Base-by-base conservation (phyloP, 202 grass and related monocot genomes). In the Hordeum pubiflorum region DNA sequence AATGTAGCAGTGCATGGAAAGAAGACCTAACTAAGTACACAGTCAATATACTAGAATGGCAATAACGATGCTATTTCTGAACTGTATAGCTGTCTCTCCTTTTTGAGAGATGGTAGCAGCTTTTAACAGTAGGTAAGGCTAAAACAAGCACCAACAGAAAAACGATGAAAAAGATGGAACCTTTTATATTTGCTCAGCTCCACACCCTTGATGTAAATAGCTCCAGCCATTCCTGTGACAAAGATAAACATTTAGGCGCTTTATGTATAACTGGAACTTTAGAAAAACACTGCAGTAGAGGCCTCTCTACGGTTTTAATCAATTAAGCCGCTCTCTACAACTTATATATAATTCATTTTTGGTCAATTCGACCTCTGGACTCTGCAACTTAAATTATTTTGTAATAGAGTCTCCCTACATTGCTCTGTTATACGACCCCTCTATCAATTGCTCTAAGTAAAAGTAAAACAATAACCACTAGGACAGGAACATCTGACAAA, bases 101-200 rank as follows among this genome's bases (percentile, higher is more conserved):
- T 48, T 37, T 37, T 37, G 34, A 37, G 34, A 37, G 6, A 44
- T 44, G 41, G 41, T 44, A 44, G 9, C 41, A 44, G 41, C 41
- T 12, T 44, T 44, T 48, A 17, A 48, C 10, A 14, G 12, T 1
- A 48, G 44, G 10, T 48, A 48, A 48, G 44, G 13, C 44, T 15
- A 48, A 48, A 48, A 48, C 44, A 48, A 48, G 44, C 44, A 48
- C 44, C 44, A 58, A 10, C 4, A 50, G 2, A 24, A 10, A 10
- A 24, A 58, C 0, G 22, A 23, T 58, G 21, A 23, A 67, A 73
- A 57, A 77, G 57, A 40, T 38, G 56, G 10, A 55, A 91, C 92
- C 91, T 94, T 84, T 87, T 91, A 75, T 94, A 94, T 79, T 91
- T 89, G 63, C 79, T 85, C 34, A 85, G 76, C 29, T 88, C 87